phyloP scores from a whole-genome alignment of 768 basidiomycete genomes.

The Sarcodon aspratus region DNA sequence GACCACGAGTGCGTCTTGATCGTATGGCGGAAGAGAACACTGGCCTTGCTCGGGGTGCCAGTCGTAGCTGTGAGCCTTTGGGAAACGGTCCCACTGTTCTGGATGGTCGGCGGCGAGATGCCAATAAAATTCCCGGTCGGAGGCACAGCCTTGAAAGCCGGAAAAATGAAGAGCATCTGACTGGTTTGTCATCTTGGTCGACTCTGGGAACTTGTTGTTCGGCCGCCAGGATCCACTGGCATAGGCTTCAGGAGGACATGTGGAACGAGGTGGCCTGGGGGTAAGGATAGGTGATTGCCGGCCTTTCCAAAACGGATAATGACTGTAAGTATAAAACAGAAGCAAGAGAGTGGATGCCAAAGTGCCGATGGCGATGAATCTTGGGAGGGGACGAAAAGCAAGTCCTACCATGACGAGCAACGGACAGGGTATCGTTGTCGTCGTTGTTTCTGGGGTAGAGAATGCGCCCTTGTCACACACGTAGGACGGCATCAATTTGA shows the following conservation, averaged over 20 bases:
- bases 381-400: no score
- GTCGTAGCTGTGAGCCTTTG: slow-evolving; percentile 35
- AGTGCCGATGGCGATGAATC: no score
- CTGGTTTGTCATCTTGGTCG: slow-evolving; percentile 19
- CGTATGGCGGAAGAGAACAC: slow-evolving; percentile 32
- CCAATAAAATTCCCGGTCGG: slow-evolving; percentile 51
- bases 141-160: slow-evolving; percentile 54
- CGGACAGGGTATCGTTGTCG: no score
- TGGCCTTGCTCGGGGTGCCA: slow-evolving; percentile 35
- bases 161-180: slow-evolving; percentile 39
- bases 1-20: slow-evolving; percentile 32
- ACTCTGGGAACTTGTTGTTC: neutral
- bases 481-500: no score
- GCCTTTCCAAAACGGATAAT: neutral
- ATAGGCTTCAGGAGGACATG: neutral
- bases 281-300: neutral
- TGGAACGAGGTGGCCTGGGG: neutral
- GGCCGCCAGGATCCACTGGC: neutral
- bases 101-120: slow-evolving; percentile 44
- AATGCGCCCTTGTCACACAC: no score
- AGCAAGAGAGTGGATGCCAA: neutral
- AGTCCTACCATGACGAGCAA: no score
- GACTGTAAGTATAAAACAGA: neutral
- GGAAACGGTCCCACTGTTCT: slow-evolving; percentile 40
- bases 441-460: no score